Conservation (phyloP, 1,284 basidiomycete genomes). For the Vanrija sp. region DNA sequence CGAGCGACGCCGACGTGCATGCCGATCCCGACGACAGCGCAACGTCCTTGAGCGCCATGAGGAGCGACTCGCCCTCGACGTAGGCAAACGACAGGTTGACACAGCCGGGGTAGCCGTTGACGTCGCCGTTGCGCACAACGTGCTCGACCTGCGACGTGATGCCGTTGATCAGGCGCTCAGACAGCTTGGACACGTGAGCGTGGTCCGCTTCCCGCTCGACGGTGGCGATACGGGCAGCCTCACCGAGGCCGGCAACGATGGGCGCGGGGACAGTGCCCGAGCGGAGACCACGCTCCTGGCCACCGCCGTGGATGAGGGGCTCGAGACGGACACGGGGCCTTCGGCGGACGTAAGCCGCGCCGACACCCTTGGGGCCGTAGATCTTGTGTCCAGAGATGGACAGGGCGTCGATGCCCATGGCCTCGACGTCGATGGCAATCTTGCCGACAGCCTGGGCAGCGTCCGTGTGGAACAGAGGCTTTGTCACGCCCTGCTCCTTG, state of each 20-base stretch:
- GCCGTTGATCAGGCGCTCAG: constrained; percentile 74
- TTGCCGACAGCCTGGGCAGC: constrained; percentile 95
- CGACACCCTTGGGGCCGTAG: constrained; percentile 96
- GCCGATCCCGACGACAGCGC: constrained; percentile 97
- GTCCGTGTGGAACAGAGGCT: constrained; percentile 94
- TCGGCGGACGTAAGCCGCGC: constrained; percentile 89
- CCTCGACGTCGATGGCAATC: constrained; percentile 87
- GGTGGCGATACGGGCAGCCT: constrained; percentile 88
- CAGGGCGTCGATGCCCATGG: constrained; percentile 92
- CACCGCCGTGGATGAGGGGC: constrained; percentile 92
- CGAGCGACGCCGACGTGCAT: constrained; percentile 95
- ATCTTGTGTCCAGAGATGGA: constrained; percentile 97
- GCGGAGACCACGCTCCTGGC: constrained; percentile 92
- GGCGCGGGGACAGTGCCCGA: constrained; percentile 91
- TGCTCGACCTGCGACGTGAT: constrained; percentile 81
- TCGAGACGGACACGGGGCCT: constrained; percentile 91
- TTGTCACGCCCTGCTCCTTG: constrained; percentile 64
- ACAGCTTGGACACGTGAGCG: constrained; percentile 67
- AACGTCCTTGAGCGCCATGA: constrained; percentile 99
- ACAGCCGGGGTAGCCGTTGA: constrained; percentile 81
- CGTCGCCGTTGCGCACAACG: constrained; percentile 90
- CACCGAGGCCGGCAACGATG: constrained; percentile 87
- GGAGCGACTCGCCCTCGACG: constrained; percentile 92
- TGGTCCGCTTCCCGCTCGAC: constrained; percentile 91
- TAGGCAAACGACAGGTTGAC: constrained; percentile 95